Conservation (phyloP, 495 filamentous ascomycete genomes). For the Penicillium roqueforti region DNA sequence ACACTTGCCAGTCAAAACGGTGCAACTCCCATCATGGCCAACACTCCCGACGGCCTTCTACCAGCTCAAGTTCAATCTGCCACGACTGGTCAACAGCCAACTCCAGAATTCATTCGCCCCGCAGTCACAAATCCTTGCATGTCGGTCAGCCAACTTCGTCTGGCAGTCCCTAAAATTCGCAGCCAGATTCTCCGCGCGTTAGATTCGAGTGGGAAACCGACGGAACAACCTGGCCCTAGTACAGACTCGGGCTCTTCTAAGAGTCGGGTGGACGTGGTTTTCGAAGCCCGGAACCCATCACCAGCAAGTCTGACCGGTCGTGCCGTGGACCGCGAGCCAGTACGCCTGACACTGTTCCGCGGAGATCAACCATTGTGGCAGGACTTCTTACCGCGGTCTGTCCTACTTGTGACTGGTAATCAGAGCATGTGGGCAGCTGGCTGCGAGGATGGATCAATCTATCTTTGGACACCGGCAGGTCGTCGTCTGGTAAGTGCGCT, state of each 20-base stretch:
- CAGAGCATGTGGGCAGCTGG: conserved; percentile 85
- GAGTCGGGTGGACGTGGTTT: conserved; percentile 57
- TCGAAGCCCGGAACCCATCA: conserved; percentile 71
- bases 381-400: conserved; percentile 80
- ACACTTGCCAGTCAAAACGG: conserved; percentile 55
- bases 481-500: conserved; percentile 77
- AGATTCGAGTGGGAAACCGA: conserved; percentile 42
- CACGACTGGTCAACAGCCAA: conserved; percentile 58
- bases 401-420: conserved; percentile 84
- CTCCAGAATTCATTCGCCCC: conserved; percentile 82
- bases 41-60: conserved; percentile 71
- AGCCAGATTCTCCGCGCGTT: conserved; percentile 64
- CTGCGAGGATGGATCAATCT: conserved; percentile 89
- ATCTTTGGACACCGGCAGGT: conserved; percentile 94
- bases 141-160: conserved; percentile 74
- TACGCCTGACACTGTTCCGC: conserved; percentile 73
- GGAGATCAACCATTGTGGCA: conserved; percentile 88
- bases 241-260: conserved; percentile 54
- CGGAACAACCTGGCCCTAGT: conserved; percentile 39
- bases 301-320: conserved; percentile 53
- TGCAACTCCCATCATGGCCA: conserved; percentile 67
- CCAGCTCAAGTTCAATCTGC: conserved; percentile 55
- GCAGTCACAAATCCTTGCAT: conserved; percentile 79
- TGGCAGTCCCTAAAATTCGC: conserved; percentile 86
- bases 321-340: conserved; percentile 67